Base-by-base conservation (phyloP, 1,139 yeast species). In the Hyphopichia buzzinii region DNA sequence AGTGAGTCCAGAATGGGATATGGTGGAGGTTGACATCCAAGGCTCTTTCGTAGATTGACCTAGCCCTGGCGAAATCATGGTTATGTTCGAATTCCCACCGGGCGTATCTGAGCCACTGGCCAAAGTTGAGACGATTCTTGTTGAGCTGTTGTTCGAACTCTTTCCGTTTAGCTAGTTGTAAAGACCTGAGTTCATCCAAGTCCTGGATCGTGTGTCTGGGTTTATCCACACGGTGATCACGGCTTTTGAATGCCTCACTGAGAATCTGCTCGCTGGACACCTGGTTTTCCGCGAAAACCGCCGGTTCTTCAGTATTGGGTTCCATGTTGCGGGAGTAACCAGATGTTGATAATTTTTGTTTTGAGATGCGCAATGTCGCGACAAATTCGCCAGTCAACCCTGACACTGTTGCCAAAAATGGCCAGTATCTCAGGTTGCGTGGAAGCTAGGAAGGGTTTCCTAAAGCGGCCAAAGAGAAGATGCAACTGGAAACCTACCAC, bases 31-130 rank as follows among this genome's bases (percentile, higher is more conserved):
- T 84, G 4, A 87, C 89, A 39, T 81, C 85, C 27, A 92, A 56
- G 0, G 96, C 96, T 36, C 98, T 69, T 58, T 92, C 98, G 60
- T 84, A 86, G 10, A 92, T 72, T 0, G 96, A 87, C 39, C 97
- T 65, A 0, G 95, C 96, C 23, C 85, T 59, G 8, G 72, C 68
- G 48, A 77, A 72, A 52, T 92, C 96, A 40, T 79, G 82, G 50
- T 68, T 69, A 37, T 87, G 90, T 4, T 84, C 85, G 11, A 81
- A 59, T 56, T 92, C 98, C 79, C 92, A 88, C 42, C 75, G 78
- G 1, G 97, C 97, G 57, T 92, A 92, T 36, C 97, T 69, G 56
- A 88, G 72, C 97, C 97, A 92, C 54, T 90, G 96, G 3, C 89
- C 84, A 49, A 76, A 73, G 50, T 89, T 89, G 27, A 84, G 73